Conservation (phyloP, 2,329 filamentous ascomycete genomes). For the Colletotrichum liriopes region DNA sequence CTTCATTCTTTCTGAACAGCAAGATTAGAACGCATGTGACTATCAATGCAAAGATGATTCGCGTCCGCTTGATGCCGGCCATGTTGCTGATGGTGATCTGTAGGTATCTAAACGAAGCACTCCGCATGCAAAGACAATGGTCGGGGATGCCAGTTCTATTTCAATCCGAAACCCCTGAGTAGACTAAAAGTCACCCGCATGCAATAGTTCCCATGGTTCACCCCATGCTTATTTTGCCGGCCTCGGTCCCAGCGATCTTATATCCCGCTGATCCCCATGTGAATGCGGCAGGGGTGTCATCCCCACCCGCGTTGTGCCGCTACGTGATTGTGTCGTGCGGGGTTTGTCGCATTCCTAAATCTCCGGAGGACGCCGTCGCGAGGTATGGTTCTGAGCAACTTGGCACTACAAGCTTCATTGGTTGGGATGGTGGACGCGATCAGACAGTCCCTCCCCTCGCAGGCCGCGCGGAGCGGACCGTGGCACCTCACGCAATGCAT, state of each 20-base stretch:
- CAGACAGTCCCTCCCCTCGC: neutral
- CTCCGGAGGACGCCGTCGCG: neutral
- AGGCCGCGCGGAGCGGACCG: neutral
- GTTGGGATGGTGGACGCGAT: neutral
- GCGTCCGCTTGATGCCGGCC: conserved; percentile 27
- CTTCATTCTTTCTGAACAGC: conserved; percentile 8
- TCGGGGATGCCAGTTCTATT: neutral
- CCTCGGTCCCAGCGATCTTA: conserved; percentile 33
- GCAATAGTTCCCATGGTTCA: neutral
- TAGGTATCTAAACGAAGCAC: neutral
- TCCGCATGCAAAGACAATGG: no score
- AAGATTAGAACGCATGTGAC: conserved; percentile 11
- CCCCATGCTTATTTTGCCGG: neutral
- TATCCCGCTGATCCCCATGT: conserved; percentile 35
- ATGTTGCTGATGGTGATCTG: neutral
- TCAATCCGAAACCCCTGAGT: neutral
- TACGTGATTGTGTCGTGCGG: conserved; percentile 26
- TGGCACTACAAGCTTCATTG: neutral
- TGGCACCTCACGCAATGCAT: neutral
- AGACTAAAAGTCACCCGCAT: neutral
- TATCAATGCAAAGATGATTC: conserved; percentile 18
- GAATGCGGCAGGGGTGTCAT: conserved; percentile 23
- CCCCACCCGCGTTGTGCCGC: conserved; percentile 13
- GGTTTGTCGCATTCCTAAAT: conserved; percentile 26
- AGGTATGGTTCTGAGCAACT: conserved; percentile 5